Evolutionary conservation across 1,284 basidiomycete genomes (phyloP).

Genomic region (Binderoboletus segoi): DNA sequence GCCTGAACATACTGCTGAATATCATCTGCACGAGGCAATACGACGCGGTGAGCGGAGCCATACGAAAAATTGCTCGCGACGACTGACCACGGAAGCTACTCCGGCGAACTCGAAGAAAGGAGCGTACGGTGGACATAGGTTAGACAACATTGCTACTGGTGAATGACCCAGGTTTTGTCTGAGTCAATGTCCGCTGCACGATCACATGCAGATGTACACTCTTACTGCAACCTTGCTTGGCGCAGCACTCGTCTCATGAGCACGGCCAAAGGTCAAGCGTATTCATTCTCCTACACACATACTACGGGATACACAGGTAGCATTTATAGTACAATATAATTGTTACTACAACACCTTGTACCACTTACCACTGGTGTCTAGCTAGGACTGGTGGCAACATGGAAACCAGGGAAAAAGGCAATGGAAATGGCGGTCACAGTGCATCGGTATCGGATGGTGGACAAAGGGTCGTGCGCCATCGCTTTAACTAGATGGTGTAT

Average conservation of each 20-base stretch:
- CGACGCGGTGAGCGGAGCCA: slow-evolving; percentile 15
- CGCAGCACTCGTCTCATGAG: no score
- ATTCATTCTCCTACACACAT: no score
- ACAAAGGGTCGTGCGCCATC: not conserved
- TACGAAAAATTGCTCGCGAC: not conserved
- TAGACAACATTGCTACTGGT: slow-evolving; percentile 46
- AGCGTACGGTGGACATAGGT: slow-evolving; percentile 75
- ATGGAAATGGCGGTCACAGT: no score
- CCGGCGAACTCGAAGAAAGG: slow-evolving; percentile 87
- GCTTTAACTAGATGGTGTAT: slow-evolving; percentile 27
- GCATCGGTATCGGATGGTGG: no score
- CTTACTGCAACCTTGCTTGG: not conserved
- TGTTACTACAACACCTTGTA: no score
- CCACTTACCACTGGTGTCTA: no score
- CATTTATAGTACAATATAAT: no score
- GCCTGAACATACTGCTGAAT: slow-evolving; percentile 71
- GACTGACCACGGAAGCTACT: slow-evolving; percentile 77
- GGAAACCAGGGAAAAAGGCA: no score
- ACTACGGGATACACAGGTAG: no score
- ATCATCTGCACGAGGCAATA: slow-evolving; percentile 83
- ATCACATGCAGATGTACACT: slow-evolving; percentile 16
- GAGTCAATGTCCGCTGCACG: not conserved
- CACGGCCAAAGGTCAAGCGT: no score
- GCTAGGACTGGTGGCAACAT: no score
- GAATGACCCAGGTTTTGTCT: not conserved